Conservation (phyloP, 2,329 filamentous ascomycete genomes). For the Aspergillus udagawae region DNA sequence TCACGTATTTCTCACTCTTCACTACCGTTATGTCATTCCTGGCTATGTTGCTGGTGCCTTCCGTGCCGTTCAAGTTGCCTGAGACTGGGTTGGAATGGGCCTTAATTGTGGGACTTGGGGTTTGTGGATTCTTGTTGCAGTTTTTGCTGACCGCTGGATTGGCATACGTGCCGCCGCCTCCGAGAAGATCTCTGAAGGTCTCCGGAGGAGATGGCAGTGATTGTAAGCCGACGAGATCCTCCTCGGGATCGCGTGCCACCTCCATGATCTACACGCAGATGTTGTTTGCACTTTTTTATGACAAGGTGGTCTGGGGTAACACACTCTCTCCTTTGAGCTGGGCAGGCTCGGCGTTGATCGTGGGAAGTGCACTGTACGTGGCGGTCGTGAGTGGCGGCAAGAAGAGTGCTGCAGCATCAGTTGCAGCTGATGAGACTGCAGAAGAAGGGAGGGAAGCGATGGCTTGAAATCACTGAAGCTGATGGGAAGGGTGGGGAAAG, state of each 20-base stretch:
- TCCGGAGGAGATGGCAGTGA: conserved; percentile 1
- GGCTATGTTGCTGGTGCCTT: conserved; percentile 55
- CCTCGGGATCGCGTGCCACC: conserved; percentile 49
- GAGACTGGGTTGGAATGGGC: conserved; percentile 57
- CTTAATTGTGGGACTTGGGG: conserved; percentile 64
- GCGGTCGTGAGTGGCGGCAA: conserved; percentile 49
- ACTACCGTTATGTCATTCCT: conserved; percentile 64
- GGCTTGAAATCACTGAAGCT: neutral
- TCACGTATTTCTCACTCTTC: conserved; percentile 76
- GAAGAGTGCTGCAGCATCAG: neutral
- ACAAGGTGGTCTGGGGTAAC: conserved; percentile 60
- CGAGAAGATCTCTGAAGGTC: conserved; percentile 7
- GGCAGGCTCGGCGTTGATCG: conserved; percentile 59
- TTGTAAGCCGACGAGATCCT: conserved; percentile 2
- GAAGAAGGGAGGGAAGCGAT: conserved; percentile 1
- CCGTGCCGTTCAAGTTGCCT: conserved; percentile 56
- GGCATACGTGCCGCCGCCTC: conserved; percentile 61
- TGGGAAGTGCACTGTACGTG: conserved; percentile 63
- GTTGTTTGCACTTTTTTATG: conserved; percentile 63
- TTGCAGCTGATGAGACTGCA: neutral
- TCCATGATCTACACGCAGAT: conserved; percentile 69
- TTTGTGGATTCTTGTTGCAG: conserved; percentile 79
- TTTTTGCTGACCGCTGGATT: conserved; percentile 77
- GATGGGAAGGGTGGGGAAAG: neutral
- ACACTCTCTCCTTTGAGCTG: conserved; percentile 56